A percentile compares a stretch with the other conserved stretches of the same genome.
These are phyloP conservation scores for Mollisia scopiformis DNA, from an alignment of 2,329 filamentous ascomycete genomes.

Conservation along the genomic window DNA sequence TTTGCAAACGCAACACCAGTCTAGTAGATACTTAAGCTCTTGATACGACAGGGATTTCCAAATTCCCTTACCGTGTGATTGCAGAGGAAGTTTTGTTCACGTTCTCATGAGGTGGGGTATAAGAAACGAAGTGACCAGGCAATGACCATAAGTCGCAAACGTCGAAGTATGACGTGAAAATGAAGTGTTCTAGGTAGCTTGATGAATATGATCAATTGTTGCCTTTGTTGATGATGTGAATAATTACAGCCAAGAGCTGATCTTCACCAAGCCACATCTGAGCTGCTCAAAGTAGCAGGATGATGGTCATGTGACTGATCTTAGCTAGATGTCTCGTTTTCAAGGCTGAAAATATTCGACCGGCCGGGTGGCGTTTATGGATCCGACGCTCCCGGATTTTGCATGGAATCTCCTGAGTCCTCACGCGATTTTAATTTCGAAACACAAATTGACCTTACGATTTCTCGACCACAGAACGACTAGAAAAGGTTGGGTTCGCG, in stretches of 20 bases:
- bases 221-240: not conserved
- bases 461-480: not conserved
- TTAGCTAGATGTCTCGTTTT: not conserved
- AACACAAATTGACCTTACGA: not conserved
- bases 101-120: slow-evolving; percentile 1
- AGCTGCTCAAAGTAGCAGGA: not conserved
- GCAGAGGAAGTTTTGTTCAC: not conserved
- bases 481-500: not conserved
- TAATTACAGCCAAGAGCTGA: not conserved
- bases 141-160: no score
- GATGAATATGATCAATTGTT: not conserved
- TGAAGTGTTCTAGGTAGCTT: not conserved
- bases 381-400: slow-evolving; percentile 3
- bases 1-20: not conserved
- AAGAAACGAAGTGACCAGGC: no score
- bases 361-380: not conserved
- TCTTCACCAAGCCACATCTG: not conserved
- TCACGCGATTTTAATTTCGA: slow-evolving; percentile 8
- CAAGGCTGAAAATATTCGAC: not conserved
- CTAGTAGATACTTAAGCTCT: no score
- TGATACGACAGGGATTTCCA: no score
- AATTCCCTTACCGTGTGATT: no score
- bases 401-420: slow-evolving; percentile 12
- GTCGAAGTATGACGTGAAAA: no score
- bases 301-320: not conserved